Evolutionary conservation across 257 asterid species (phyloP), one percentile per base, ranked within the genome.

Genomic region (Rubia yunnanensis): DNA sequence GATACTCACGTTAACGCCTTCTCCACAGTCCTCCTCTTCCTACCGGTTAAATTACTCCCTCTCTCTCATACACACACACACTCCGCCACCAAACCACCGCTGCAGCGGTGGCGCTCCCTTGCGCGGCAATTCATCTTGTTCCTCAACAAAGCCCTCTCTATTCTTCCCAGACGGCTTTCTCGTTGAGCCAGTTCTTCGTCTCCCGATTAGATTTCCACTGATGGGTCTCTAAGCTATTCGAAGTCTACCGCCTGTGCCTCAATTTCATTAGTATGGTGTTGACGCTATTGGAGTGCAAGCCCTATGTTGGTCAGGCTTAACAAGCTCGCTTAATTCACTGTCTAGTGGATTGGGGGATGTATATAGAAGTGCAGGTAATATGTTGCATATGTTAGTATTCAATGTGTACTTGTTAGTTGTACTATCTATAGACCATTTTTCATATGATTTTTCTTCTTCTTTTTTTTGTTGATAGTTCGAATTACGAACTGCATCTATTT

Each of bases 101-200:
- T 6, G 31, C 27, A 2, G 35, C 46, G 46, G 69, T 54, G 56
- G 35, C 89, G 97, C 27, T 41, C 83, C 54, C 97, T 92, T 2
- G 95, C 95, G 28, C 87, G 87, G 46, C 84, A 82, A 20, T 92
- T 77, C 76, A 52, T 92, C 20, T 69, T 89, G 5, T 80, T 89
- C 70, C 63, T 92, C 17, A 83, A 78, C 80, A 83, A 85, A 77
- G 74, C 94, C 38, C 78, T 92, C 30, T 76, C 91, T 7, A 63
- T 87, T 67, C 76, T 92, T 54, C 98, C 97, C 76, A 92, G 83
- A 64, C 95, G 96, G 58, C 89, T 92, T 6, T 65, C 86, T 5
- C 62, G 63, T 5, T 68, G 63, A 50, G 69, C 74, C 23, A 80
- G 78, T 46, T 41, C 89, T 50, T 84, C 94, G 15, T 31, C 20